These are phyloP conservation scores for Peronospora farinosa DNA, from an alignment of 352 stramenopile genomes.

Conservation along the genomic window DNA sequence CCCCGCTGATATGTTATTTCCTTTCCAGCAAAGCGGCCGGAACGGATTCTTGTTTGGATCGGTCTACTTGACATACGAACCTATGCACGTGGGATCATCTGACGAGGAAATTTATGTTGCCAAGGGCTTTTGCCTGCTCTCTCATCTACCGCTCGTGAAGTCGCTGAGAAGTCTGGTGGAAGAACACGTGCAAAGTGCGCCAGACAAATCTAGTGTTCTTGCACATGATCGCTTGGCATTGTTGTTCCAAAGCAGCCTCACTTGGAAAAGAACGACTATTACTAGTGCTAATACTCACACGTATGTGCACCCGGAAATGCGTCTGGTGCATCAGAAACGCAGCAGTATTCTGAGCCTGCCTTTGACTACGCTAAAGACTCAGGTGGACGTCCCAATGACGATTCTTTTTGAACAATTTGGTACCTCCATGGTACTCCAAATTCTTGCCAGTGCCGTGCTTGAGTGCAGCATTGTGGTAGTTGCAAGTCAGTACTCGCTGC, in stretches of 20 bases:
- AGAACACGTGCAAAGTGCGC: conserved; percentile 34
- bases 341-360: conserved; percentile 39
- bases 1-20: conserved; percentile 58
- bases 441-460: conserved; percentile 76
- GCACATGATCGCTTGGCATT: conserved; percentile 38
- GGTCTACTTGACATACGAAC: conserved; percentile 72
- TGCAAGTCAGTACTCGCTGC: conserved; percentile 70
- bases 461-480: conserved; percentile 86
- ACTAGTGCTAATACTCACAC: conserved; percentile 28
- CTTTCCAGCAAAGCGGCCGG: conserved; percentile 70
- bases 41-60: conserved; percentile 70
- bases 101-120: conserved; percentile 49
- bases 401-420: conserved; percentile 70
- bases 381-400: conserved; percentile 60
- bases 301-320: conserved; percentile 33
- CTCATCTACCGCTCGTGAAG: conserved; percentile 52
- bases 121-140: conserved; percentile 68
- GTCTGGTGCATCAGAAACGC: conserved; percentile 31
- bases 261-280: conserved; percentile 31
- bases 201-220: conserved; percentile 38
- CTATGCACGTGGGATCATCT: conserved; percentile 35
- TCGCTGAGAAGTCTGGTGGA: conserved; percentile 55
- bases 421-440: conserved; percentile 56
- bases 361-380: conserved; percentile 36
- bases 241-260: conserved; percentile 39